Evolutionary conservation across 1,139 yeast species (phyloP), one percentile per base, ranked within the genome.

Genomic region (Torulaspora pretoriensis): DNA sequence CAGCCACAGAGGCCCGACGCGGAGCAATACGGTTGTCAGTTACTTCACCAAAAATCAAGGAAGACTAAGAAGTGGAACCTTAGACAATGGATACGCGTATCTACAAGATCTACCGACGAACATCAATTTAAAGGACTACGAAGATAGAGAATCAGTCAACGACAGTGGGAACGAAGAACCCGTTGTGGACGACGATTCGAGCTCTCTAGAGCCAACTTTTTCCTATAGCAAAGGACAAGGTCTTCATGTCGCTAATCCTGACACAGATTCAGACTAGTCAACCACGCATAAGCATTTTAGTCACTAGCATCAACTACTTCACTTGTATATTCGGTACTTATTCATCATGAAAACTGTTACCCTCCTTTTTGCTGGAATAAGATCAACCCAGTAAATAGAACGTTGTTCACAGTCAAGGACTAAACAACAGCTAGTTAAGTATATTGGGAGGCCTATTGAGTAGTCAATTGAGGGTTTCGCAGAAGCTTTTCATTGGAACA

Each of bases 181-280:
- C 9, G 32, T 43, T 8, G 46, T 45, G 22, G 54, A 54, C 40
- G 43, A 40, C 29, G 42, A 40, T 38, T 47, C 55, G 8, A 46
- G 46, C 8, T 36, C 40, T n/a, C 37, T 50, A 2, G 44, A 46
- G 3, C 40, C 41, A 6, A 44, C 30, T 17, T 42, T 36, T 25
- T 41, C 49, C 12, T 48, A 49, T 33, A 54, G 46, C 25, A 46
- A 43, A n/a, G 25, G 35, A 19, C 41, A 30, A 17, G 57, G 58
- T 8, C 45, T 61, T 10, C 61, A 47, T 40, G 53, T 63, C 7
- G 61, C 64, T 2, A 63, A 63, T 34, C 65, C 65, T 4, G 64
- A 60, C 28, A 51, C 59, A 1, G 60, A 53, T 34, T 46, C 48
- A 10, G 57, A 56, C 16, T 47, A 32, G 42, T 7, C 9, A n/a